phyloP scores from a whole-genome alignment of 805 yeast species.

The Hanseniaspora occidentalis region DNA sequence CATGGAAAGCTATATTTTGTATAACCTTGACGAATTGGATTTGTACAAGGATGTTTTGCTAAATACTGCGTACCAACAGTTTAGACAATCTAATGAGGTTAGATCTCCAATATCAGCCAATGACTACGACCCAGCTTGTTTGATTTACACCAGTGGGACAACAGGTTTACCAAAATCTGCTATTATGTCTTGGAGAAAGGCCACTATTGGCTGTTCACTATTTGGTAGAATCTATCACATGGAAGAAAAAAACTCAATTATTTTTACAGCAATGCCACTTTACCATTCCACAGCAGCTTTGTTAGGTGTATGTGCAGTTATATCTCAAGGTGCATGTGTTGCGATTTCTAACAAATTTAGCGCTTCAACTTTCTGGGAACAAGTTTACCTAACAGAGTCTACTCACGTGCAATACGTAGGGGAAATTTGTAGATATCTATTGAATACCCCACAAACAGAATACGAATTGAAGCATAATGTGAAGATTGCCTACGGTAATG shows the following conservation, averaged over 20 bases:
- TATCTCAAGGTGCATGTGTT: slow-evolving; percentile 57
- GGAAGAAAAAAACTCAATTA: slow-evolving; percentile 33
- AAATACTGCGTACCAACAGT: slow-evolving; percentile 29
- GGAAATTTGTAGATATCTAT: slow-evolving; percentile 79
- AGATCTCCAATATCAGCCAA: slow-evolving; percentile 43
- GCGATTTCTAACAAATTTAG: slow-evolving; percentile 76
- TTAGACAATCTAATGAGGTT: slow-evolving; percentile 41
- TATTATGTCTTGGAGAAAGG: slow-evolving; percentile 82
- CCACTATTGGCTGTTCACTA: slow-evolving; percentile 53
- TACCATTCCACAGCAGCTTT: slow-evolving; percentile 92
- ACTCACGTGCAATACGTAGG: slow-evolving; percentile 91
- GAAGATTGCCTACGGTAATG: slow-evolving; percentile 77
- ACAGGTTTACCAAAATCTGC: slow-evolving; percentile 94
- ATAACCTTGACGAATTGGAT: slow-evolving; percentile 40
- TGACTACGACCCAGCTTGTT: slow-evolving; percentile 51
- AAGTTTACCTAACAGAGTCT: slow-evolving; percentile 55
- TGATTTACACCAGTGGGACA: slow-evolving; percentile 88
- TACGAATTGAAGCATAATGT: slow-evolving; percentile 53
- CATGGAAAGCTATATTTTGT: slow-evolving; percentile 23
- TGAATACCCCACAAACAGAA: slow-evolving; percentile 43
- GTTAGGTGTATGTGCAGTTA: slow-evolving; percentile 65
- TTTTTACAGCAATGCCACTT: slow-evolving; percentile 88
- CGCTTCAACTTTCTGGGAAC: slow-evolving; percentile 80
- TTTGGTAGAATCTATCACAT: slow-evolving; percentile 62
- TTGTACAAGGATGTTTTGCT: slow-evolving; percentile 29